phyloP scores from a whole-genome alignment of 768 basidiomycete genomes.

The Leccinum olivaceopallidum region DNA sequence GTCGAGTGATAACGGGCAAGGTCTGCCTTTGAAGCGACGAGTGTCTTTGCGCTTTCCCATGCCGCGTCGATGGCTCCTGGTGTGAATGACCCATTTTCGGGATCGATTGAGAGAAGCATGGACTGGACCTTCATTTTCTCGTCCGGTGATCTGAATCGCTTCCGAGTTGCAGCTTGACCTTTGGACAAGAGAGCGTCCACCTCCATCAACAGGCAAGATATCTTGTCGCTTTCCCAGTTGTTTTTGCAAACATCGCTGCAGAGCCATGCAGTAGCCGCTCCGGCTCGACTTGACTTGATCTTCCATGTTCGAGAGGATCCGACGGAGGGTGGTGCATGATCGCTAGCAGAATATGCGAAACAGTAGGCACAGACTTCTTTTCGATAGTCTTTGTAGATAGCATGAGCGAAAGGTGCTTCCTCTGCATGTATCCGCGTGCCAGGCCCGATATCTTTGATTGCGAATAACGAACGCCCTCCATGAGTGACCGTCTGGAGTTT shows the following conservation, averaged over 20 bases:
- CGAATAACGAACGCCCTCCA: constrained; percentile 57
- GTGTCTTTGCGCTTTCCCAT: constrained; percentile 46
- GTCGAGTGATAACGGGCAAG: constrained; percentile 27
- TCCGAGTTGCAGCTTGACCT: constrained; percentile 29
- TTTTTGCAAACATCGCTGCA: constrained; percentile 51
- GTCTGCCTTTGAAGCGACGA: constrained; percentile 24
- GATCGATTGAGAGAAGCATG: constrained; percentile 15
- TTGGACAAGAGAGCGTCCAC: constrained; percentile 40
- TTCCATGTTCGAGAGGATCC: constrained; percentile 43
- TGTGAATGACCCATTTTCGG: constrained; percentile 31
- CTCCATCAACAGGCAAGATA: constrained; percentile 32
- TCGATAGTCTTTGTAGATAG: constrained; percentile 61
- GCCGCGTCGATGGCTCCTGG: constrained; percentile 41
- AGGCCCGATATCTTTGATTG: constrained; percentile 41
- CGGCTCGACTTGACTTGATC: constrained; percentile 34
- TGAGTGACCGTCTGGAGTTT: constrained; percentile 38
- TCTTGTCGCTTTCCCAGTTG: constrained; percentile 41
- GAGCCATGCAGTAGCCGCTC: constrained; percentile 52
- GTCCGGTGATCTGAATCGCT: constrained; percentile 26
- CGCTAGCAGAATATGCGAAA: constrained; percentile 53
- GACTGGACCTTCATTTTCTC: constrained; percentile 25
- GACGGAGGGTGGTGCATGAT: constrained; percentile 19
- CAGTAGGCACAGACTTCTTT: constrained; percentile 69
- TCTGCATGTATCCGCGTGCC: constrained; percentile 46
- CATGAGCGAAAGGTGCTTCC: constrained; percentile 52